Evolutionary conservation across 371 early-diverging fungal species (phyloP).

Genomic region (Haplosporangium sp.): DNA sequence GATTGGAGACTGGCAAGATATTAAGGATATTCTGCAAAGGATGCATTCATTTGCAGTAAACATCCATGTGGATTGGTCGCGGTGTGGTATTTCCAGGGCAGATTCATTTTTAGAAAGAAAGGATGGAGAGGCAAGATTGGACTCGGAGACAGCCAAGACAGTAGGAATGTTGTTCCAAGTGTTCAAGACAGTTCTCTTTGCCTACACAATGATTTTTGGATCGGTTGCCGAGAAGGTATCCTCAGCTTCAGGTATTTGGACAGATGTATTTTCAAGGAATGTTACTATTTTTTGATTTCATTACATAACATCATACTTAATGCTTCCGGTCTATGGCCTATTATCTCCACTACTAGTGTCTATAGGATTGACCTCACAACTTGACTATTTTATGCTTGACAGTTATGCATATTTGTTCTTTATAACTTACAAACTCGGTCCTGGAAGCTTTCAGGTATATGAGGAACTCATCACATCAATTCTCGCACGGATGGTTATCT

Average conservation of each 20-base stretch:
- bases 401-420: conserved; percentile 51
- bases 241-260: conserved; percentile 30
- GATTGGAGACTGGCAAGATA: conserved; percentile 30
- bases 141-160: conserved; percentile 30
- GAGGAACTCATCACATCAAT: conserved; percentile 50
- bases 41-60: conserved; percentile 51
- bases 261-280: neutral
- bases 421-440: conserved; percentile 45
- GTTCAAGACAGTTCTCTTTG: conserved; percentile 52
- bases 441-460: conserved; percentile 50
- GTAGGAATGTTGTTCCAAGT: conserved; percentile 36
- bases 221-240: conserved; percentile 35
- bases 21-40: conserved; percentile 23
- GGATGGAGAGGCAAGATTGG: conserved; percentile 9
- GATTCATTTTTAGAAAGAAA: conserved; percentile 30
- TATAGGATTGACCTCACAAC: conserved; percentile 13
- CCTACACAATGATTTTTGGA: conserved; percentile 54
- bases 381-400: conserved; percentile 50
- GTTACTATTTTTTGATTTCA: neutral
- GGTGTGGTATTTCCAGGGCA: conserved; percentile 33
- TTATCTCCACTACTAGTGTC: conserved; percentile 21
- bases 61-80: conserved; percentile 50
- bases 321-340: neutral
- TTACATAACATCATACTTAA: neutral
- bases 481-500: conserved; percentile 39